Base-by-base conservation (phyloP, 306 rosid species). In the Pachyrhizus erosus region DNA sequence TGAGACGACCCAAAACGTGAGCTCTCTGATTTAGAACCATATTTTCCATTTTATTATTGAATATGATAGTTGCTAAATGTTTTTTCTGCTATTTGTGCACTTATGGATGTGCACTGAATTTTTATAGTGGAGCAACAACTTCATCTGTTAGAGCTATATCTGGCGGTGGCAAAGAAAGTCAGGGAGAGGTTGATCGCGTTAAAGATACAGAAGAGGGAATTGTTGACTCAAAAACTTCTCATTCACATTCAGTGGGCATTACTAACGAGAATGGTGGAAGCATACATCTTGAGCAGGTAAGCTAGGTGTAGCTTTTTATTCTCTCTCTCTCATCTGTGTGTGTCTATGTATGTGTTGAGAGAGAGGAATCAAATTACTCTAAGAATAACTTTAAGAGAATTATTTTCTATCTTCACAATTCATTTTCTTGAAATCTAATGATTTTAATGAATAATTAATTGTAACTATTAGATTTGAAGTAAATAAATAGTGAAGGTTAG, bases 1-100 rank as follows among this genome's bases (percentile, higher is more conserved):
- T 96, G 75, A 91, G 98, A 77, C 90, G 92, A 72, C 83, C 88
- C n/a, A 94, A 85, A 88, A 86, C 15, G 98, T 92, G 55, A 85
- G 89, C 80, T 17, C 54, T 29, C 42, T 74, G 48, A 81, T 68
- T 48, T 73, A 39, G 33, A 21, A 33, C 34, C 18, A 0, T 82
- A 29, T 17, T 76, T 54, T 43, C 15, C 71, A 8, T 83, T 52
- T 64, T 18, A 26, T 49, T 54, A 7, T 46, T 69, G n/a, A 23
- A 51, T 46, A 69, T 17, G 65, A 12, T 71, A n/a, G 54, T 34
- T 76, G 76, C 33, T 5, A 6, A 40, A 57, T 67, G 74, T 10
- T 73, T 31, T 70, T 20, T 40, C 75, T 26, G 37, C 75, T 75
- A 20, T 54, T 77, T 40, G 29, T 60, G 34, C 51, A 67, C 79